phyloP scores from a whole-genome alignment of 2,329 filamentous ascomycete species.

The Fusarium albosuccineum region DNA sequence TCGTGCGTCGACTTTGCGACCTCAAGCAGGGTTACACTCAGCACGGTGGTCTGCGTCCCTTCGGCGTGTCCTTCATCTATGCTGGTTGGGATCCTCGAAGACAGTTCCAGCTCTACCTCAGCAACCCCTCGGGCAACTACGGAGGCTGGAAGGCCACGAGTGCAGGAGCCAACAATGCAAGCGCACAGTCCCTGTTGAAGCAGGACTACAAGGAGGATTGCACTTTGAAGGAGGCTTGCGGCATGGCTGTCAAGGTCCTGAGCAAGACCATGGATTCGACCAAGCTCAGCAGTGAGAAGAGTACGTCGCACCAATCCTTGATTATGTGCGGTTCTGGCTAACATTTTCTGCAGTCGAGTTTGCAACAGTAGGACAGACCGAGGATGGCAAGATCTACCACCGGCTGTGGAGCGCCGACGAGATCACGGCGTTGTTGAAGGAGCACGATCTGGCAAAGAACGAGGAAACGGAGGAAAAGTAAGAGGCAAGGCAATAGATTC shows the following conservation, averaged over 20 bases:
- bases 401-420: conserved; percentile 97
- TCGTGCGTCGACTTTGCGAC: conserved; percentile 96
- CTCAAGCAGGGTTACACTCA: conserved; percentile 99
- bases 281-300: conserved; percentile 99
- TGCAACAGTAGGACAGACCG: conserved; percentile 95
- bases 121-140: conserved; percentile 98
- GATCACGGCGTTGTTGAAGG: conserved; percentile 92
- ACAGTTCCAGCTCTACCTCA: conserved; percentile 99
- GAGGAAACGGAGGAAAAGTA: conserved; percentile 78
- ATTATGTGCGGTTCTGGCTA: conserved; percentile 14
- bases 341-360: conserved; percentile 81
- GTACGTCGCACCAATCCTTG: conserved; percentile 64
- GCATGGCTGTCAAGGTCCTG: conserved; percentile 96
- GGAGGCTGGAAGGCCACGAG: conserved; percentile 99
- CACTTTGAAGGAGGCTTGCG: conserved; percentile 94
- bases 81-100: conserved; percentile 96
- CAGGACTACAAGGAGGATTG: conserved; percentile 99
- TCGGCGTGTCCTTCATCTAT: conserved; percentile 99
- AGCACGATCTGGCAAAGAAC: conserved; percentile 93
- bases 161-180: conserved; percentile 97
- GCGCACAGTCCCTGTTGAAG: conserved; percentile 95
- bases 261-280: conserved; percentile 99
- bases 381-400: conserved; percentile 97
- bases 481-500: conserved; percentile 42
- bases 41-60: conserved; percentile 96